Base-by-base conservation (phyloP, 331 rosid genomes). In the Spiraea crenata region DNA sequence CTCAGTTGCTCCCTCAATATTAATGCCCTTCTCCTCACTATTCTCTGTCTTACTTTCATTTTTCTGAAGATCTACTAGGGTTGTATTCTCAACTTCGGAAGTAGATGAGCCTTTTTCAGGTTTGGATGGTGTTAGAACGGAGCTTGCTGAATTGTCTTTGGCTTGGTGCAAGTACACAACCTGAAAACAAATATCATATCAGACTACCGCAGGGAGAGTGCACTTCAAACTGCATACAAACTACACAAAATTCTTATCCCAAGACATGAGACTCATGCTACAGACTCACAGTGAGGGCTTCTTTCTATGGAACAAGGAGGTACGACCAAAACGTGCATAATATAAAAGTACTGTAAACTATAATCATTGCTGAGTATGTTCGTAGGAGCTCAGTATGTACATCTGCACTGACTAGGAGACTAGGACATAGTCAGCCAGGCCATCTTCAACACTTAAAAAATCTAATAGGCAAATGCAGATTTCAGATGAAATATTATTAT, bases 1-100 rank as follows among this genome's bases (percentile, higher is more conserved):
- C 88, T 95, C 99, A 61, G 96, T 83, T 67, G 84, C 93, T 72
- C 80, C 96, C 82, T 95, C 99, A 15, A 79, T 80, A 73, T 79
- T 81, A 48, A 77, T 62, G 46, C 83, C 86, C 81, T 88, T 91
- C 81, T 88, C 93, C 72, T 91, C 92, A 42, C 79, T 77, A 67
- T 41, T 83, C 81, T 88, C 98, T 37, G 63, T 65, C 80, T 90
- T 89, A 42, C 73, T 92, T 78, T 85, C 90, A 57, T 68, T 83
- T 83, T 83, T 88, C 79, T 71, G 79, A 69, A 74, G 82, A 70
- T 86, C 95, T 67, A 72, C 89, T 42, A 83, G 60, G 51, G 97
- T 55, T 75, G 64, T 76, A 78, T 84, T 86, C 83, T 86, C 82
- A 71, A 74, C 80, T 74, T 83, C 88, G 9, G 96, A 82, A 58